Evolutionary conservation across 129 eudicot genomes (phyloP), one percentile per base, ranked within the genome.

Genomic region (Lonicera japonica): DNA sequence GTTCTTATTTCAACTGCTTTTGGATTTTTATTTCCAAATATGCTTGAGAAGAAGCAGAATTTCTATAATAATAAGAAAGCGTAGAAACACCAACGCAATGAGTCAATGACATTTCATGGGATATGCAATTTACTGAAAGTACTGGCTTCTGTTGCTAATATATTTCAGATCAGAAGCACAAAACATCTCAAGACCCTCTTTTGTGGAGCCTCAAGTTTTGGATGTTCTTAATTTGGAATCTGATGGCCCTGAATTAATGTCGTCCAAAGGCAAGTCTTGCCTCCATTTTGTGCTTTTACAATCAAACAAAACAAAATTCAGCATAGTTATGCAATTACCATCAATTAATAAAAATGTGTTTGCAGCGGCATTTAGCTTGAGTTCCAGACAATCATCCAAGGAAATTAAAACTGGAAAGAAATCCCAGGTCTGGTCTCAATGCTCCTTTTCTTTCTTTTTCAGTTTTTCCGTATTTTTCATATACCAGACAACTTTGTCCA

Each of bases 201-300:
- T 21, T 39, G 18, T 53, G 25, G 43, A 70, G 17, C 69, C 77
- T 39, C 63, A 67, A 16, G 25, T 25, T 20, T 21, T 47, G 21
- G 67, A 22, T 51, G 43, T 24, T 41, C 8, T 29, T 21, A 55
- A 56, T 25, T 17, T 73, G 70, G 54, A 66, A 48, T 24, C 47
- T 36, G 51, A 63, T 39, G 56, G 36, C 55, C 66, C 46, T 21
- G 73, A 66, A 64, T 66, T 51, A 25, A 8, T 60, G 58, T 61
- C 73, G 60, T 69, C 60, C 17, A 46, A 73, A 70, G 85, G 96
- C 64, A 61, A 74, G 76, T 77, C 21, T 71, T 41, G 48, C 53
- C 19, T 20, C 20, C 46, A 15, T 56, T 45, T 15, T 14, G 25
- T 57, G 20, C 19, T 16, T 18, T 21, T 54, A 4, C 43, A 41